These are phyloP conservation scores for Persicaria maculosa DNA, from an alignment of 148 eudicot species.

Conservation along the genomic window DNA sequence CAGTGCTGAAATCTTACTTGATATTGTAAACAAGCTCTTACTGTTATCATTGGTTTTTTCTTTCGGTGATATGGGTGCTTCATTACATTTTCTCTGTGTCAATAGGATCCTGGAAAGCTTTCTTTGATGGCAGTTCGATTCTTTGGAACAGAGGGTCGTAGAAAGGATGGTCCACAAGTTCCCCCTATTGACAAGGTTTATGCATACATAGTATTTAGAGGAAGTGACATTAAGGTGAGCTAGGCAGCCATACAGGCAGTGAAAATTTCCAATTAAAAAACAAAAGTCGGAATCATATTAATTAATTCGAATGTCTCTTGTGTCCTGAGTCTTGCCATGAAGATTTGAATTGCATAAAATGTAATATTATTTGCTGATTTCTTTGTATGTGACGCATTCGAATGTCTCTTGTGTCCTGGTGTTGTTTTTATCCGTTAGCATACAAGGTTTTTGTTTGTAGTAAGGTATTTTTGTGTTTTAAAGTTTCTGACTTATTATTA, in stretches of 20 bases:
- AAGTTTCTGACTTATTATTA: no score
- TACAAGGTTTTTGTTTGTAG: no score
- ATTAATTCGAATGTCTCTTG: neutral
- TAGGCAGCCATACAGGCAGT: neutral
- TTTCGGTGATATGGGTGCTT: no score
- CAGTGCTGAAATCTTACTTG: no score
- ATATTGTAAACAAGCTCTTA: no score
- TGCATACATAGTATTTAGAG: conserved; percentile 55
- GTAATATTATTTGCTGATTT: neutral
- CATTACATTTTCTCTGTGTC: neutral
- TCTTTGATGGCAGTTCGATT: conserved; percentile 39
- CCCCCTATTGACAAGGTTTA: conserved; percentile 46
- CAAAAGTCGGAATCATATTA: neutral
- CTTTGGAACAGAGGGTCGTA: conserved; percentile 63
- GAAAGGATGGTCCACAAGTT: conserved; percentile 47
- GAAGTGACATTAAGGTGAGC: conserved; percentile 61
- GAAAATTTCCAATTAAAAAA: neutral
- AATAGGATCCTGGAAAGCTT: neutral
- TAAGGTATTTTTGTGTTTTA: no score
- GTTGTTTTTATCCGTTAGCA: no score
- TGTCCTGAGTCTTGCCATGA: neutral
- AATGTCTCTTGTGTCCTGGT: no score
- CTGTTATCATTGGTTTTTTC: no score
- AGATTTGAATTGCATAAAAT: neutral
- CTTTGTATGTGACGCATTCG: neutral